Conservation (phyloP, 2,329 filamentous ascomycete genomes). For the Ceratocystis papillata region DNA sequence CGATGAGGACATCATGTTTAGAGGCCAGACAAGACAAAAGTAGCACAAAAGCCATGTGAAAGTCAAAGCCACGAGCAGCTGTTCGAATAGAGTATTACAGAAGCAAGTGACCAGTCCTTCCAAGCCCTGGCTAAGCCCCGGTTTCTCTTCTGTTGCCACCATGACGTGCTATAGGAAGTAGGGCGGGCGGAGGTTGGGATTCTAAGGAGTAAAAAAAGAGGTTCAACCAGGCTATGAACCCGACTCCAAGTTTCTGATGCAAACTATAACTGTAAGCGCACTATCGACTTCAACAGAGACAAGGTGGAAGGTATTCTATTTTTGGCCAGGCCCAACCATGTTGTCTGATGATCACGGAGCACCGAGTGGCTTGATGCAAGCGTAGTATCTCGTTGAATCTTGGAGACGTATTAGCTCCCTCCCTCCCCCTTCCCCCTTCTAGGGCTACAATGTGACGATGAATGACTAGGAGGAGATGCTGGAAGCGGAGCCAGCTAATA, state of each 20-base stretch:
- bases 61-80: conserved; percentile 3
- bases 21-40: not conserved
- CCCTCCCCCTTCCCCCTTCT: not conserved
- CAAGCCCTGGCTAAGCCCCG: not conserved
- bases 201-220: conserved; percentile 3
- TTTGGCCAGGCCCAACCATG: not conserved
- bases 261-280: conserved; percentile 9
- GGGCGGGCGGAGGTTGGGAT: conserved; percentile 5
- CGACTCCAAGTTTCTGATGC: conserved; percentile 4
- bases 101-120: not conserved
- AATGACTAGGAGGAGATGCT: not conserved
- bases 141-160: conserved; percentile 3
- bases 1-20: not conserved
- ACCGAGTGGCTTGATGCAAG: not conserved
- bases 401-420: not conserved
- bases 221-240: not conserved
- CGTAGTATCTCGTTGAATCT: not conserved
- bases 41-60: not conserved
- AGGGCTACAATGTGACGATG: not conserved
- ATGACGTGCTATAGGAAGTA: conserved; percentile 2
- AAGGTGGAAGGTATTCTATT: not conserved
- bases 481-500: not conserved
- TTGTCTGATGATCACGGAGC: conserved; percentile 3
- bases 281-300: not conserved
- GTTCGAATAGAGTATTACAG: conserved; percentile 3